Percentiles rank a stretch among this genome's conserved stretches.
phyloP scores from a whole-genome alignment of 495 filamentous ascomycete genomes.

The Neurospora sp. region DNA sequence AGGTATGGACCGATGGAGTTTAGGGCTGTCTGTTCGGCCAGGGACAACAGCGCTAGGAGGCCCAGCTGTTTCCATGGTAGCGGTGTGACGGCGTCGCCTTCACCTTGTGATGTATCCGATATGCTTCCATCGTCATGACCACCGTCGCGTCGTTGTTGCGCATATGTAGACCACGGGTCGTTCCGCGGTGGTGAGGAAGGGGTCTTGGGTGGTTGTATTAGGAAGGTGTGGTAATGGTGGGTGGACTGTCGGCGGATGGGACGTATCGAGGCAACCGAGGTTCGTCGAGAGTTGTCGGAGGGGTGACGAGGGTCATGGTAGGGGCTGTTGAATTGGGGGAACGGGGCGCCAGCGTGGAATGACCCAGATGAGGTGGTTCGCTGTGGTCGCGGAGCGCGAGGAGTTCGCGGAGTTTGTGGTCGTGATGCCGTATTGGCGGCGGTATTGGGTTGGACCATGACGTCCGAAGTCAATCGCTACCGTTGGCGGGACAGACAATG shows the following conservation, averaged over 20 bases:
- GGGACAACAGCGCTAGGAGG: slow-evolving; percentile 76
- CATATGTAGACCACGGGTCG: slow-evolving; percentile 6
- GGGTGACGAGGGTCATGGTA: slow-evolving; percentile 8
- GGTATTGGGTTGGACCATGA: neutral
- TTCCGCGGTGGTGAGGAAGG: slow-evolving; percentile 24
- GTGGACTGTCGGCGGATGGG: slow-evolving; percentile 51
- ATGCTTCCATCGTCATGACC: slow-evolving; percentile 17
- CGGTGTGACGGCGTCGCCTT: slow-evolving; percentile 45
- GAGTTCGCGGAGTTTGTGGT: slow-evolving; percentile 15
- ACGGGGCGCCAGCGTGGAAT: slow-evolving; percentile 40
- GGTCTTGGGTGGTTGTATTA: slow-evolving; percentile 77
- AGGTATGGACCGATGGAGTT: slow-evolving; percentile 97
- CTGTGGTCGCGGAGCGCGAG: slow-evolving; percentile 6
- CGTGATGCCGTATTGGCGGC: slow-evolving; percentile 5
- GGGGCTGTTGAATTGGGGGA: slow-evolving; percentile 20
- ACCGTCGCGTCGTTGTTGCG: neutral
- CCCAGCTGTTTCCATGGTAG: slow-evolving; percentile 74
- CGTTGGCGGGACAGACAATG: neutral
- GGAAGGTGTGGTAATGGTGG: slow-evolving; percentile 89
- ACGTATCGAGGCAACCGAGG: slow-evolving; percentile 6
- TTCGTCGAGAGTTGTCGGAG: slow-evolving; percentile 2
- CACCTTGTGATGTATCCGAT: neutral
- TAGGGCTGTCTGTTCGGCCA: slow-evolving; percentile 90
- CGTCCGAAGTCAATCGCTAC: neutral
- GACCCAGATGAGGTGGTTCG: slow-evolving; percentile 27